Percentiles rank a stretch among this genome's conserved stretches.
Conservation (phyloP, 2,329 filamentous ascomycete genomes). For the Epichloe gansuensis region DNA sequence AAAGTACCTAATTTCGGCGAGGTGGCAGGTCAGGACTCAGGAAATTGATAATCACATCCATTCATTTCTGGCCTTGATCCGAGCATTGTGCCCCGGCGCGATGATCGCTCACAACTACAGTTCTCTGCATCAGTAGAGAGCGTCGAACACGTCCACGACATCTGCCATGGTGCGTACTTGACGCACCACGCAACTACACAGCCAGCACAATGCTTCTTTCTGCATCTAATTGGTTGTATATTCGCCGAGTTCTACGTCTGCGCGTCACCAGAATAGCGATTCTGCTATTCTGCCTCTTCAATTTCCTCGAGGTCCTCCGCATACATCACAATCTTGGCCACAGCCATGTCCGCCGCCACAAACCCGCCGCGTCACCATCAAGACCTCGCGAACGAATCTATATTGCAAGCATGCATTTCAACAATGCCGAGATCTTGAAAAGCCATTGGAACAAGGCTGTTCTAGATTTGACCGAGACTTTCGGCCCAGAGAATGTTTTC, state of each 20-base stretch:
- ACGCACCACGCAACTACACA: neutral
- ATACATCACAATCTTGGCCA: slow-evolving; percentile 22
- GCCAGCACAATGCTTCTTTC: slow-evolving; percentile 16
- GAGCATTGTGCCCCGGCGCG: neutral
- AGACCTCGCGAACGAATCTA: slow-evolving; percentile 38
- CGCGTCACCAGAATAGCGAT: slow-evolving; percentile 23
- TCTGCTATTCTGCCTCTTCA: slow-evolving; percentile 23
- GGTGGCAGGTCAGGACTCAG: neutral
- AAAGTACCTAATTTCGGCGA: neutral
- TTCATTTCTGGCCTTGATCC: no score
- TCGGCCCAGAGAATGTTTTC: slow-evolving; percentile 54
- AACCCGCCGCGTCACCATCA: slow-evolving; percentile 7
- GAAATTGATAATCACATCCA: no score
- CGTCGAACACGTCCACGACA: neutral
- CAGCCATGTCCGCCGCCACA: slow-evolving; percentile 13
- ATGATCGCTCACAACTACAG: neutral
- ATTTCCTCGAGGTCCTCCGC: slow-evolving; percentile 27
- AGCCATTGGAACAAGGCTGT: slow-evolving; percentile 52
- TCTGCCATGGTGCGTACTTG: slow-evolving; percentile 1
- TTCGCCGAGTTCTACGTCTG: slow-evolving; percentile 26
- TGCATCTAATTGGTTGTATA: slow-evolving; percentile 19
- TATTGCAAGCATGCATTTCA: slow-evolving; percentile 60
- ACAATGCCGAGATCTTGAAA: slow-evolving; percentile 47
- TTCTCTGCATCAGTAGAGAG: neutral
- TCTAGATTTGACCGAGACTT: slow-evolving; percentile 38